Base-by-base conservation (phyloP, 495 filamentous ascomycete species). In the Penicilliopsis zonata region DNA sequence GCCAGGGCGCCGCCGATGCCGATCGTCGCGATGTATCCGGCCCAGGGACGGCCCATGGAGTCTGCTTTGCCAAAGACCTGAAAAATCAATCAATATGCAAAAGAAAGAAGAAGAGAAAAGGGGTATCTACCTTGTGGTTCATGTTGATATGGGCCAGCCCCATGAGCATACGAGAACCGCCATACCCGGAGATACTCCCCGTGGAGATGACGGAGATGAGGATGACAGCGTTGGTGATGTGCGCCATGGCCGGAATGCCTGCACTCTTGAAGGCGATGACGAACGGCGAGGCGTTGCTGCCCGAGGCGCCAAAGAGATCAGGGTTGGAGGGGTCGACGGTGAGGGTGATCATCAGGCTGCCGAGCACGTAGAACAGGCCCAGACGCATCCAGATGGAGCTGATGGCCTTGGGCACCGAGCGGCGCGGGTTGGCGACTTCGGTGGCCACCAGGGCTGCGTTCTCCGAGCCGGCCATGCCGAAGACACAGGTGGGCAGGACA, bases 311-410 rank as follows among this genome's bases (percentile, higher is more conserved):
- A 30, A 56, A 50, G 4, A 56, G 42, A 35, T 68, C 43, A 0
- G 21, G 8, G 29, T 69, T 46, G 13, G 40, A 63, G 31, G 34
- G 74, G 52, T 8, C 54, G 50, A 28, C 59, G 29, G 33, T 61
- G 26, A 80, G 74, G 44, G 77, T 79, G 52, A 80, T 63, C 36
- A 71, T 67, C 15, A 67, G 61, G 12, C 69, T 66, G 1, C 52
- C 52, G 1, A 53, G 34, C 14, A 56, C 33, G 52, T 78, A 78
- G 45, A 80, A 74, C 34, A 82, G 65, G 38, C 75, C 47, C 48
- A 80, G 75, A 35, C 76, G 73, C 56, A 72, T 58, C 50, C 79
- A 80, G 25, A 77, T 72, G 22, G 78, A 76, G 17, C 63, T 66
- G 34, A 81, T 77, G 3, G 76, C 76, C 1, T 63, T 52, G 3